These are phyloP conservation scores for Ilex aquifolium DNA, from an alignment of 257 asterid species.

Conservation along the genomic window DNA sequence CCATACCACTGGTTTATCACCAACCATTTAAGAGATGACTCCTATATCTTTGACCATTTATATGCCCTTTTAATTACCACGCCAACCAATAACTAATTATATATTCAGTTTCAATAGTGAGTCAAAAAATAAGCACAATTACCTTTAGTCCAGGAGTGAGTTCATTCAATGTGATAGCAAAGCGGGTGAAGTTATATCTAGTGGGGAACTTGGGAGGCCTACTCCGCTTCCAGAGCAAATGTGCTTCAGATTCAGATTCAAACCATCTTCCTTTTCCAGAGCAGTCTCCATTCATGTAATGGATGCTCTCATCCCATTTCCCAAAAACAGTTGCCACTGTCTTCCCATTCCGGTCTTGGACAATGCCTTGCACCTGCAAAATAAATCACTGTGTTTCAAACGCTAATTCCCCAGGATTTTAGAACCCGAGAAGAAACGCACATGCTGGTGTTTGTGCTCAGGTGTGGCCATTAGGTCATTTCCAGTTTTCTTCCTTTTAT, in stretches of 20 bases:
- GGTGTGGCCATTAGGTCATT: not conserved
- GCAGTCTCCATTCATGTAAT: slow-evolving; percentile 67
- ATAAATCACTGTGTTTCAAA: not conserved
- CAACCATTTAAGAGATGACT: no score
- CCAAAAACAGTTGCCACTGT: slow-evolving; percentile 80
- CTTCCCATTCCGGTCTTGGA: slow-evolving; percentile 80
- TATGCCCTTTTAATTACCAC: no score
- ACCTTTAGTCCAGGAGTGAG: slow-evolving; percentile 79
- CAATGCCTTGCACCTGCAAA: slow-evolving; percentile 86
- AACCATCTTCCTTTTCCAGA: slow-evolving; percentile 51
- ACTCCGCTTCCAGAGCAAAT: slow-evolving; percentile 79
- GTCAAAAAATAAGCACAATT: slow-evolving; percentile 5
- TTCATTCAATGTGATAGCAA: slow-evolving; percentile 87
- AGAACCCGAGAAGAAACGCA: not conserved
- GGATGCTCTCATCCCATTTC: slow-evolving; percentile 96
- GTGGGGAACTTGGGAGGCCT: slow-evolving; percentile 73
- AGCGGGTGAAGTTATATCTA: slow-evolving; percentile 82
- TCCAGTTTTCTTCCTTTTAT: not conserved
- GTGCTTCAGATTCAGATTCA: slow-evolving; percentile 58
- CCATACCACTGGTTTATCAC: no score
- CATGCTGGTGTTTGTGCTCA: not conserved
- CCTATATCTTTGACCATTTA: no score
- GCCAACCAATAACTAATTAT: no score
- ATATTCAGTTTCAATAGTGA: no score
- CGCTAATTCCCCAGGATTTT: not conserved